Percentiles rank a stretch among this genome's conserved stretches.
phyloP scores from a whole-genome alignment of 176 grass and related monocot species.

The Musa acuminata region DNA sequence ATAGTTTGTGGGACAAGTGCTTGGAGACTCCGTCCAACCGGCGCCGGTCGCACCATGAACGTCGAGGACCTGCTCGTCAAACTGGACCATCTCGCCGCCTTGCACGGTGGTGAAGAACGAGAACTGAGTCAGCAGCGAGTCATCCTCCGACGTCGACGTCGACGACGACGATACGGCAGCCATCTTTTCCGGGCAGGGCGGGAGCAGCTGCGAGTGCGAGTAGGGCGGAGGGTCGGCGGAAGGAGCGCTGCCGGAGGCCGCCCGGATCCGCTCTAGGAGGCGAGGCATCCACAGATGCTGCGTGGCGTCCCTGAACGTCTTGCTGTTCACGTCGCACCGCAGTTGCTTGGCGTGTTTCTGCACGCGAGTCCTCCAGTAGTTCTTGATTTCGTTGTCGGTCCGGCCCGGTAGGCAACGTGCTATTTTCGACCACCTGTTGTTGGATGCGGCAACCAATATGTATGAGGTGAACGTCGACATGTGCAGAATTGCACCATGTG shows the following conservation, averaged over 20 bases:
- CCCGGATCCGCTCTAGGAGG: neutral
- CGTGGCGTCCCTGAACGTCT: neutral
- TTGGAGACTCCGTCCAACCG: neutral
- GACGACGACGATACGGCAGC: neutral
- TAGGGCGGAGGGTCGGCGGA: neutral
- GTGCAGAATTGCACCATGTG: no score
- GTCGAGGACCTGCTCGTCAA: no score
- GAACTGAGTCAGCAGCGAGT: neutral
- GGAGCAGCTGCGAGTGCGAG: neutral
- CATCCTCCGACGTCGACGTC: neutral
- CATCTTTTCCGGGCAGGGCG: neutral
- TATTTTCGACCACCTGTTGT: neutral
- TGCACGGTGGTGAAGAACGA: neutral
- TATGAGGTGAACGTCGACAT: neutral
- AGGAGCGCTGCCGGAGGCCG: no score
- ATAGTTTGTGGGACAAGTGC: neutral
- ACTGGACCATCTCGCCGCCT: no score
- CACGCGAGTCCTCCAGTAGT: conserved; percentile 14
- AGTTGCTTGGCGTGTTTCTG: conserved; percentile 12
- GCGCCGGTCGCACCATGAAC: neutral
- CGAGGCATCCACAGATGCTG: neutral
- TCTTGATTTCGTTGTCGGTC: conserved; percentile 13
- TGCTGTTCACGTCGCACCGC: neutral
- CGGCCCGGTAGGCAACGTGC: neutral
- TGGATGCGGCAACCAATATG: neutral